Evolutionary conservation across 2,329 filamentous ascomycete genomes (phyloP).

Genomic region (Magnaporthiopsis rhizophila): DNA sequence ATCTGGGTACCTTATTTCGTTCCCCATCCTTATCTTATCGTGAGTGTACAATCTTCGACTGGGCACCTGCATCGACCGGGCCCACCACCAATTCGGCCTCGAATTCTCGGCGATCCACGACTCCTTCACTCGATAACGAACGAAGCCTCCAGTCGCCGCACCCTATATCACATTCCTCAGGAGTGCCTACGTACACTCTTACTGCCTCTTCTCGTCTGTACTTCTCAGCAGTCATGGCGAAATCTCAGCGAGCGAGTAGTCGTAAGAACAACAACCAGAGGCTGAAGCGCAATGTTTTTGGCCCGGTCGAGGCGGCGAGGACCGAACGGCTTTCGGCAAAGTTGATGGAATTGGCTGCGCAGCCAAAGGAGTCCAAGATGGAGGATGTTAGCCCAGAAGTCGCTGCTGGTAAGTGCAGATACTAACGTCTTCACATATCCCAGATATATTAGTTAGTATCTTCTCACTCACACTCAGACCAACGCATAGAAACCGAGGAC

Average conservation of each 20-base stretch:
- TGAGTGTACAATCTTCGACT: too few relatives aligned
- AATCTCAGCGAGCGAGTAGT: constrained; percentile 70
- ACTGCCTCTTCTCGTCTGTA: neutral
- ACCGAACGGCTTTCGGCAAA: constrained; percentile 80
- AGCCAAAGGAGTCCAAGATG: constrained; percentile 52
- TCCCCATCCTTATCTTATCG: neutral
- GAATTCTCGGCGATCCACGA: too few relatives aligned
- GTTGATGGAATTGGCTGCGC: constrained; percentile 69
- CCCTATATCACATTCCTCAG: neutral
- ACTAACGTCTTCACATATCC: neutral
- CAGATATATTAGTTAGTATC: neutral
- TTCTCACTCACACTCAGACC: neutral
- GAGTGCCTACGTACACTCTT: neutral
- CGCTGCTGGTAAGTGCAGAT: neutral
- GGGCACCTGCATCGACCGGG: too few relatives aligned
- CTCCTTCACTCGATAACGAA: neutral
- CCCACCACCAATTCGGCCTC: neutral
- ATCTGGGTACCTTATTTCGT: too few relatives aligned
- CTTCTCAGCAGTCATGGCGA: constrained; percentile 58
- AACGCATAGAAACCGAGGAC: neutral
- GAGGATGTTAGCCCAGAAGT: constrained; percentile 10
- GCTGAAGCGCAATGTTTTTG: constrained; percentile 75
- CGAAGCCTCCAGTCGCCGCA: neutral
- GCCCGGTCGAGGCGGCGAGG: constrained; percentile 70
- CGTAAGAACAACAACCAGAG: constrained; percentile 77